A percentile compares a stretch with the other conserved stretches of the same genome.
phyloP scores from a whole-genome alignment of 2,329 filamentous ascomycete genomes.

The Dryadomyces quercivorus region DNA sequence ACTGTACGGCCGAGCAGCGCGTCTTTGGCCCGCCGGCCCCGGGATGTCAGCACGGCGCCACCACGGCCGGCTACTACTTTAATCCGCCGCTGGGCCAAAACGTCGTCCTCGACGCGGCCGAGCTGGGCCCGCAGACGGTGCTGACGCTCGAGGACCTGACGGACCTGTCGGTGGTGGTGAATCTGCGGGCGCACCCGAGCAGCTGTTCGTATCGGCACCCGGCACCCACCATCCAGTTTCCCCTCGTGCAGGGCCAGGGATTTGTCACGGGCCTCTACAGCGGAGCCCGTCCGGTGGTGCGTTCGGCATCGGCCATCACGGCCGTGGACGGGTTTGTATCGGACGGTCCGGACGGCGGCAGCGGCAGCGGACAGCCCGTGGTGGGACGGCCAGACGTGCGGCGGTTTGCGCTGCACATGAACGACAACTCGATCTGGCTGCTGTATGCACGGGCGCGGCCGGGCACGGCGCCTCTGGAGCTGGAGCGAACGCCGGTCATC shows the following conservation, averaged over 20 bases:
- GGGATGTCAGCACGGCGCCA: slow-evolving; percentile 12
- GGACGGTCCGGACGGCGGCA: slow-evolving; percentile 33
- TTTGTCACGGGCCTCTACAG: slow-evolving; percentile 72
- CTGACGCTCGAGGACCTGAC: slow-evolving; percentile 41
- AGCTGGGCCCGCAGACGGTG: slow-evolving; percentile 50
- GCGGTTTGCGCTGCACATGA: slow-evolving; percentile 65
- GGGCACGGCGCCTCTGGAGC: slow-evolving; percentile 45
- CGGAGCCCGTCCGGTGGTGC: slow-evolving; percentile 57
- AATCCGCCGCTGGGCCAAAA: slow-evolving; percentile 77
- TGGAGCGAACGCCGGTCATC: slow-evolving; percentile 51
- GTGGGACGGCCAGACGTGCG: slow-evolving; percentile 26
- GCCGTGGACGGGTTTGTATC: background rate
- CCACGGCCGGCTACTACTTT: slow-evolving; percentile 55
- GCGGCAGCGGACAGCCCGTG: background rate
- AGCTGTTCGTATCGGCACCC: slow-evolving; percentile 18
- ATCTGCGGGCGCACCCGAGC: slow-evolving; percentile 37
- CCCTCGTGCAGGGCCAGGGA: slow-evolving; percentile 79
- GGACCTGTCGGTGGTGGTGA: slow-evolving; percentile 52
- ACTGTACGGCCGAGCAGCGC: slow-evolving; percentile 55
- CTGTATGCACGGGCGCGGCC: slow-evolving; percentile 58
- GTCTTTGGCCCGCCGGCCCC: slow-evolving; percentile 48
- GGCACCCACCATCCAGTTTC: slow-evolving; percentile 57
- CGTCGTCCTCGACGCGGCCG: slow-evolving; percentile 64
- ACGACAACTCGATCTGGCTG: slow-evolving; percentile 66
- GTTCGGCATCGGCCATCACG: slow-evolving; percentile 39